These are phyloP conservation scores for Trichoderma simmonsii DNA, from an alignment of 2,329 filamentous ascomycete genomes.

Conservation along the genomic window DNA sequence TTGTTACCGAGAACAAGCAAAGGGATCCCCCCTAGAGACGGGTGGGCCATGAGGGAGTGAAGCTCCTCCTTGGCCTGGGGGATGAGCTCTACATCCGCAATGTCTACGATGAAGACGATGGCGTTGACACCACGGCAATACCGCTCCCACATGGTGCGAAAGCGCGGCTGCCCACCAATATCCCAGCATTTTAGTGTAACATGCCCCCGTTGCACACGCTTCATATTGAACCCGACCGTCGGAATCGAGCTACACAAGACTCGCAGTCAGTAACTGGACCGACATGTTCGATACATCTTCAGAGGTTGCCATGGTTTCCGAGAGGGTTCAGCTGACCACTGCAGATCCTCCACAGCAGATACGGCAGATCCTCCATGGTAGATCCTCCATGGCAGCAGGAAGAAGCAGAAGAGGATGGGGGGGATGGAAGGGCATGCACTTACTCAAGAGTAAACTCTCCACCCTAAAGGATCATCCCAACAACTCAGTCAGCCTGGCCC, in stretches of 20 bases:
- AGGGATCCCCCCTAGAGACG: slow-evolving; percentile 82
- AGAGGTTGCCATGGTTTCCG: background rate
- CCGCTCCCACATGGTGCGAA: slow-evolving; percentile 98
- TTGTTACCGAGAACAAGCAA: slow-evolving; percentile 96
- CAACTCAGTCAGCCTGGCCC: slow-evolving; percentile 23
- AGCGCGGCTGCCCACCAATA: slow-evolving; percentile 91
- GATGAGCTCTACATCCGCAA: slow-evolving; percentile 77
- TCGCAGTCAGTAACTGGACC: slow-evolving; percentile 36
- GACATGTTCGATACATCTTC: background rate
- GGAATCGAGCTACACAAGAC: slow-evolving; percentile 77
- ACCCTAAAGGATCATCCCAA: slow-evolving; percentile 56
- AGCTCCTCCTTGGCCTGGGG: slow-evolving; percentile 89
- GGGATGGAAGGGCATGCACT: slow-evolving; percentile 39
- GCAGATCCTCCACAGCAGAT: background rate
- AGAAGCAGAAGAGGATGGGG: background rate
- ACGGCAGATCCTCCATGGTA: slow-evolving; percentile 2
- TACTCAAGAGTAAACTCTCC: slow-evolving; percentile 99
- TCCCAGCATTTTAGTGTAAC: slow-evolving; percentile 99
- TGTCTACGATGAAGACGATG: slow-evolving; percentile 98
- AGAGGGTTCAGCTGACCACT: background rate
- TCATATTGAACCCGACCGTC: slow-evolving; percentile 99
- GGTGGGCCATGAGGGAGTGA: slow-evolving; percentile 81
- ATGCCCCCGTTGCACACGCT: slow-evolving; percentile 95
- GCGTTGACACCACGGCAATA: slow-evolving; percentile 97
- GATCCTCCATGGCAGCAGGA: background rate